Evolutionary conservation across 352 stramenopile species (phyloP).

Genomic region (Globisporangium radiosum): DNA sequence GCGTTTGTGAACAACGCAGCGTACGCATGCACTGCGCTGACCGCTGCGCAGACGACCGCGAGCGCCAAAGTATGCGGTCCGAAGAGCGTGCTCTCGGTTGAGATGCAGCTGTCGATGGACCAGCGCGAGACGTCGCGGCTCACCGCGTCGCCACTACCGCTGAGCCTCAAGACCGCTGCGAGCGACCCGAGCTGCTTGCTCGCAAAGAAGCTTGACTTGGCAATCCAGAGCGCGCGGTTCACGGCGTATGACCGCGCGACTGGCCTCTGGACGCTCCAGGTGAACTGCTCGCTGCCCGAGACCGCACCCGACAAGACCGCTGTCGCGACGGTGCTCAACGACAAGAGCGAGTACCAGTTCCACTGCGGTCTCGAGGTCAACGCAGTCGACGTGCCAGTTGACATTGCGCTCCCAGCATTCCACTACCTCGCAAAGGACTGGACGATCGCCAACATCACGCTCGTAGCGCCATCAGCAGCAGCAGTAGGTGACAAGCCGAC

Average conservation of each 20-base stretch:
- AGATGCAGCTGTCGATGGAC: conserved; percentile 14
- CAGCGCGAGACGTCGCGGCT: conserved; percentile 8
- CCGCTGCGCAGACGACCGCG: not conserved
- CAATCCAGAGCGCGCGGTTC: conserved; percentile 9
- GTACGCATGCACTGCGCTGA: conserved; percentile 7
- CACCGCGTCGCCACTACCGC: conserved; percentile 1
- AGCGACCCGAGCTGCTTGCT: conserved; percentile 16
- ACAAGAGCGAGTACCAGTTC: conserved; percentile 13
- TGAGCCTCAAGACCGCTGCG: conserved; percentile 8
- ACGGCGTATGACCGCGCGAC: conserved; percentile 10
- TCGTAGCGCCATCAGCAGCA: not conserved
- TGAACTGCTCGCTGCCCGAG: conserved; percentile 17
- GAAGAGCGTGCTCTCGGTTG: conserved; percentile 10
- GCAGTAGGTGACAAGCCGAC: conserved; percentile 4
- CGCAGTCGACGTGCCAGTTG: conserved; percentile 10
- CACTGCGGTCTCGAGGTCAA: conserved; percentile 11
- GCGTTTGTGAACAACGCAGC: conserved; percentile 18
- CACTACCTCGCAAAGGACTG: conserved; percentile 13
- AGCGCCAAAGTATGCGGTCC: conserved; percentile 9
- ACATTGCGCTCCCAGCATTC: conserved; percentile 15
- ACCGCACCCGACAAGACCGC: conserved; percentile 6
- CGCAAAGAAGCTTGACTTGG: conserved; percentile 12
- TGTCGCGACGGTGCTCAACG: conserved; percentile 1
- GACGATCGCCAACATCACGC: conserved; percentile 16
- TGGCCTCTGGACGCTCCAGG: conserved; percentile 13